Conservation (phyloP, 2,329 filamentous ascomycete genomes). For the Colletotrichum cereale region DNA sequence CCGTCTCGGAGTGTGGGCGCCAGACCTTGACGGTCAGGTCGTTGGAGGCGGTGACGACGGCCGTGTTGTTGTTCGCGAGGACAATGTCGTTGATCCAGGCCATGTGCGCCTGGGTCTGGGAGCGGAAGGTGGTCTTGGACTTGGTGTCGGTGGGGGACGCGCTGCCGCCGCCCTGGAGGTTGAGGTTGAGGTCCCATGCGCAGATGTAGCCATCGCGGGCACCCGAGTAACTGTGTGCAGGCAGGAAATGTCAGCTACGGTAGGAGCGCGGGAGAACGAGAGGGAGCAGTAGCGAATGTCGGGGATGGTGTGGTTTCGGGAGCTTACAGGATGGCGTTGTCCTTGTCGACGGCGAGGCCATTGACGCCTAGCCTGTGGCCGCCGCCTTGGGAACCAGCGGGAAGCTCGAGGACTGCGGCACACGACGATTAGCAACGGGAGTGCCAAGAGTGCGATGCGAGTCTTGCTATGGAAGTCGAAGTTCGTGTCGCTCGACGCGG, state of each 20-base stretch:
- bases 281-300: conserved; percentile 34
- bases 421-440: conserved; percentile 16
- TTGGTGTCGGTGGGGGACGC: conserved; percentile 49
- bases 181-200: conserved; percentile 89
- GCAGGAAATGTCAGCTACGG: conserved; percentile 8
- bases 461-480: conserved; percentile 14
- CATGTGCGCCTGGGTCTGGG: conserved; percentile 81
- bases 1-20: conserved; percentile 74
- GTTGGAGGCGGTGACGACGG: conserved; percentile 91
- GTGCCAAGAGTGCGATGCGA: not conserved
- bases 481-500: conserved; percentile 7
- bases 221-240: conserved; percentile 82
- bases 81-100: conserved; percentile 97
- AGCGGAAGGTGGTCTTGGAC: conserved; percentile 65
- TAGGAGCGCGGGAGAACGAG: not conserved
- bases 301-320: conserved; percentile 9
- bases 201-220: conserved; percentile 96
- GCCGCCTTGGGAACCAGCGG: conserved; percentile 68
- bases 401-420: conserved; percentile 68
- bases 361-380: conserved; percentile 96
- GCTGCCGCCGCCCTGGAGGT: conserved; percentile 60
- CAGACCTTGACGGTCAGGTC: conserved; percentile 94
- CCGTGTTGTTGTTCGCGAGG: conserved; percentile 81
- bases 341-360: conserved; percentile 87
- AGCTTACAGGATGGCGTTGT: conserved; percentile 86